Evolutionary conservation across 768 basidiomycete genomes (phyloP), one percentile per base, ranked within the genome.

Genomic region (Russula sp.): DNA sequence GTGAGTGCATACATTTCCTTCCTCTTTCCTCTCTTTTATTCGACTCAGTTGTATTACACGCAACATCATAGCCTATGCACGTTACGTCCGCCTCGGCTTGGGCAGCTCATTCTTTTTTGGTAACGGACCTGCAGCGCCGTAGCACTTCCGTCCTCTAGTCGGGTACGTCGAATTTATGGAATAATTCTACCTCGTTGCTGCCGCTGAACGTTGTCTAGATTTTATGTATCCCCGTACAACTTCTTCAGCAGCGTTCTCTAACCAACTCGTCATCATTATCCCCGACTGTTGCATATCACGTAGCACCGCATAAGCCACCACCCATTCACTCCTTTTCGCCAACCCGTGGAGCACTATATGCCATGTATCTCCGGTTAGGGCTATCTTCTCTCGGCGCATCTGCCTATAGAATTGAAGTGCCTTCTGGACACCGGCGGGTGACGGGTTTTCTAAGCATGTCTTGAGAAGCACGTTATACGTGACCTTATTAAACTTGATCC

Each of bases 391-490:
- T 68, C 72, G 70, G 66, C 73, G 74, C 86, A 92, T 88, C 67
- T 86, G 82, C 59, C 76, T 75, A 72, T 86, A 84, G 70, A 85
- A 83, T 57, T 69, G 71, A 66, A 91, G 72, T 18, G 84, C 89
- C 67, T 79, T 74, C 63, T 78, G 70, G 44, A 86, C 68, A 13
- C 85, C 85, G 39, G 80, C 75, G 10, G 79, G 72, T 10, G 75
- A 75, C 11, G 77, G 74, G 57, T 80, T 81, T 49, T 80, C 78
- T 67, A 93, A 74, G 64, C 83, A 83, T 9, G 86, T 83, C 59
- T 80, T 80, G 67, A 98, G 79, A 61, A 97, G 77, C 66, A 88
- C 82, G 71, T 96, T 88, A 75, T 91, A 94, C 6, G 85, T 84
- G 54, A 83, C 79, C 40, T 85, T 77, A 66, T 82, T 86, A 53